phyloP scores from a whole-genome alignment of 495 filamentous ascomycete species.

The Neurospora sp. region DNA sequence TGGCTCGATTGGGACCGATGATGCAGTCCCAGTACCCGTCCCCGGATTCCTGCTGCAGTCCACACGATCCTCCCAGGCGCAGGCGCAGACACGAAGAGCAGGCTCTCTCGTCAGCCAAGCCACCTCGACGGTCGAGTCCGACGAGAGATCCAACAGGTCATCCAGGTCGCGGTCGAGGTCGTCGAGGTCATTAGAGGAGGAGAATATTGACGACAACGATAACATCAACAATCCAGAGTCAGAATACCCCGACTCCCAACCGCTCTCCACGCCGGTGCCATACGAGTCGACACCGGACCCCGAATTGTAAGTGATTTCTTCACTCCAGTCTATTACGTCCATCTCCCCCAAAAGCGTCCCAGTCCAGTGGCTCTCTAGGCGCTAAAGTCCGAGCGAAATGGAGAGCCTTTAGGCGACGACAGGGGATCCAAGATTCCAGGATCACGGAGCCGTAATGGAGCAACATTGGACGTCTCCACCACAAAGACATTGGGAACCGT shows the following conservation, averaged over 20 bases:
- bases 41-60: background rate
- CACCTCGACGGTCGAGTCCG: background rate
- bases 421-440: background rate
- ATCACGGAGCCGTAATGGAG: background rate
- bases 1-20: background rate
- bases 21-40: background rate
- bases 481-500: background rate
- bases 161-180: background rate
- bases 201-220: background rate
- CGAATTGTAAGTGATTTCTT: conserved; percentile 10
- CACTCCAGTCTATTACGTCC: background rate
- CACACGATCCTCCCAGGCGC: background rate
- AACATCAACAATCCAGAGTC: background rate
- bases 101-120: background rate
- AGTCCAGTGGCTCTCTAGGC: background rate
- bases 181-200: background rate
- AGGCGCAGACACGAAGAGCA: background rate
- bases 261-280: background rate
- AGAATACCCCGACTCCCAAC: background rate
- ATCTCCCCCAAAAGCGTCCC: background rate
- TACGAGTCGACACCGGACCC: conserved; percentile 11
- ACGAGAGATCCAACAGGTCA: background rate
- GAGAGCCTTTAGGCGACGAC: background rate
- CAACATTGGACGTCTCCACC: background rate
- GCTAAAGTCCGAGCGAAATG: background rate